Evolutionary conservation across 1,139 yeast genomes (phyloP).

Genomic region (Pichia sp.): DNA sequence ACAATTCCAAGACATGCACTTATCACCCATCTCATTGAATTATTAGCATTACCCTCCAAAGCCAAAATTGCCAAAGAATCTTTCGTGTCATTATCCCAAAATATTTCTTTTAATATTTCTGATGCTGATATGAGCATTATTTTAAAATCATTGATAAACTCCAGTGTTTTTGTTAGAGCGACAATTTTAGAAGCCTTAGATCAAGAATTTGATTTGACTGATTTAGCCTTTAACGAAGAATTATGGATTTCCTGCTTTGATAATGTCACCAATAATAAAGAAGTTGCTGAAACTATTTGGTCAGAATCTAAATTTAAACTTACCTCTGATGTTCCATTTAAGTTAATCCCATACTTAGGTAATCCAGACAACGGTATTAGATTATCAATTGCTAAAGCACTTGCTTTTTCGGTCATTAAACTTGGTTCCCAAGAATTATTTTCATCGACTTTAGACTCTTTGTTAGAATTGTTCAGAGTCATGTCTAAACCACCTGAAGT

Average conservation of each 20-base stretch:
- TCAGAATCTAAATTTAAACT: constrained; percentile 59
- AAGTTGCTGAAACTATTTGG: constrained; percentile 79
- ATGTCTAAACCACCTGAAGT: constrained; percentile 75
- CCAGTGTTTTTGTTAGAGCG: constrained; percentile 66
- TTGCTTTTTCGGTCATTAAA: constrained; percentile 43
- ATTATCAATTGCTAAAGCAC: constrained; percentile 57
- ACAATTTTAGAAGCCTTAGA: constrained; percentile 80
- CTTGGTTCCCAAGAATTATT: constrained; percentile 29
- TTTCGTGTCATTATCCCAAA: constrained; percentile 66
- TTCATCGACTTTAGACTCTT: constrained; percentile 33
- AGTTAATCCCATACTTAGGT: constrained; percentile 46
- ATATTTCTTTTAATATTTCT: constrained; percentile 56
- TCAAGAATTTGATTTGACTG: constrained; percentile 73
- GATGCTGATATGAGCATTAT: constrained; percentile 53
- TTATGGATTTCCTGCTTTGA: constrained; percentile 78
- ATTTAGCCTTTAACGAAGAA: constrained; percentile 47
- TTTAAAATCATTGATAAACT: constrained; percentile 46
- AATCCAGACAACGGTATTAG: constrained; percentile 58
- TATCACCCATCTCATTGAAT: constrained; percentile 53
- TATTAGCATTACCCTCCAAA: constrained; percentile 68
- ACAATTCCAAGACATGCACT: constrained; percentile 64
- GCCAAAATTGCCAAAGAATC: constrained; percentile 81
- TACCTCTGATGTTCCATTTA: constrained; percentile 37
- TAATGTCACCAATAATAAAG: constrained; percentile 55
- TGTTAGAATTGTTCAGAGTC: constrained; percentile 50